Evolutionary conservation across 164 flowering plant genomes (phyloP).

Genomic region (Liriodendron chinense): DNA sequence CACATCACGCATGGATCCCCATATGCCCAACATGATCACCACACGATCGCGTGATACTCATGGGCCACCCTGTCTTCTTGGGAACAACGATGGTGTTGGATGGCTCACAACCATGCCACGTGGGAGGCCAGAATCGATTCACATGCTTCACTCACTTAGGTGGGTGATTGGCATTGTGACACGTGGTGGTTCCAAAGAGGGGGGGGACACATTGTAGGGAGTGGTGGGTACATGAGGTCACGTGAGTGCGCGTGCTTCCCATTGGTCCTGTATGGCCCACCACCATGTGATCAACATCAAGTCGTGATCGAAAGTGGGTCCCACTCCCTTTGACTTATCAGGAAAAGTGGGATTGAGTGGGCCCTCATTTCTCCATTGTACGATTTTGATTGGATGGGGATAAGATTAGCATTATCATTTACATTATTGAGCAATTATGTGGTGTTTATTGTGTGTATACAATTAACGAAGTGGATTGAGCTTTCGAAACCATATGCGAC

Average conservation of each 20-base stretch:
- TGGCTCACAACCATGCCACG: background rate
- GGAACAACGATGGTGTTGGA: background rate
- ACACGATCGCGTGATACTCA: background rate
- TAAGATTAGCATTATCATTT: background rate
- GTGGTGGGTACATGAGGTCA: constrained; percentile 9
- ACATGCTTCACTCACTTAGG: background rate
- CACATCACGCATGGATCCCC: constrained; percentile 6
- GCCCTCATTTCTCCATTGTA: background rate
- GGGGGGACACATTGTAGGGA: constrained; percentile 9
- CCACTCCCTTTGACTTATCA: background rate
- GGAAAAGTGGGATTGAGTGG: background rate
- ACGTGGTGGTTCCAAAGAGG: background rate
- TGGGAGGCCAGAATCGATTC: background rate
- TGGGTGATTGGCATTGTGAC: background rate
- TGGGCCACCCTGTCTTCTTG: too few species aligned
- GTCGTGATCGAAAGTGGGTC: too few species aligned
- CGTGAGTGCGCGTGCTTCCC: constrained; percentile 18
- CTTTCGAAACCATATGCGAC: too few species aligned
- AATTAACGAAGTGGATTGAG: background rate
- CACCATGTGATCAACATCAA: background rate
- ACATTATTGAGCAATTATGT: background rate
- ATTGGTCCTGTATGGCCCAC: background rate
- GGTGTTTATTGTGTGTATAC: background rate
- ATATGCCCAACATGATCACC: constrained; percentile 12
- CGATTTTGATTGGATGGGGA: background rate